Percentiles rank a stretch among this genome's conserved stretches.
Evolutionary conservation across 257 asterid genomes (phyloP).

Genomic region (Scutellaria galericulata): DNA sequence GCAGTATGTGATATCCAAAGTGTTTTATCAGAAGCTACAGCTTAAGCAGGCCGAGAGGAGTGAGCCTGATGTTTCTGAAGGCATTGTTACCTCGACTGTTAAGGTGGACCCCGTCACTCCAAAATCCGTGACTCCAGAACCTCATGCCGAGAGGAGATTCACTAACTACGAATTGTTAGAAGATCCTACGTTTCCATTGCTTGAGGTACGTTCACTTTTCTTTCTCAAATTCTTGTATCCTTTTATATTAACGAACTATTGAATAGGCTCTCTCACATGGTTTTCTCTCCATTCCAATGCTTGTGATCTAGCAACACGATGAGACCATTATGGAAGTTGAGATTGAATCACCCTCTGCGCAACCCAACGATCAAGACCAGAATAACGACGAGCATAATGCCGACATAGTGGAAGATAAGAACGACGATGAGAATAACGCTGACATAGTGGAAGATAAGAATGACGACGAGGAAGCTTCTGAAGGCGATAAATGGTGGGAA

Average conservation of each 20-base stretch:
- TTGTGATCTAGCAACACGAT: constrained; percentile 44
- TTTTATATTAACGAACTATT: not conserved
- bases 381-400: constrained; percentile 36
- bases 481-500: constrained; percentile 79
- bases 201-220: constrained; percentile 39
- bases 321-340: constrained; percentile 46
- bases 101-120: constrained; percentile 89
- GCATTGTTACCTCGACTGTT: constrained; percentile 27
- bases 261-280: constrained; percentile 17
- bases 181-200: constrained; percentile 37
- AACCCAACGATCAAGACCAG: constrained; percentile 39
- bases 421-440: constrained; percentile 35
- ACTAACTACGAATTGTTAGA: constrained; percentile 37
- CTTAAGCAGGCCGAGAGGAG: constrained; percentile 58
- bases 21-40: constrained; percentile 94
- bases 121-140: constrained; percentile 73
- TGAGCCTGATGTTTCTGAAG: constrained; percentile 58
- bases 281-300: constrained; percentile 25
- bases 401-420: constrained; percentile 33
- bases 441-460: constrained; percentile 40
- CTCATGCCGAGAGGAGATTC: constrained; percentile 52
- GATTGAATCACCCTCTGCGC: constrained; percentile 41
- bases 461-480: constrained; percentile 44
- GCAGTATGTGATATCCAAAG: constrained; percentile 82
- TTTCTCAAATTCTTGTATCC: not conserved